phyloP scores from a whole-genome alignment of 192 early-diverging fungal species.

The Coemansia sp. region DNA sequence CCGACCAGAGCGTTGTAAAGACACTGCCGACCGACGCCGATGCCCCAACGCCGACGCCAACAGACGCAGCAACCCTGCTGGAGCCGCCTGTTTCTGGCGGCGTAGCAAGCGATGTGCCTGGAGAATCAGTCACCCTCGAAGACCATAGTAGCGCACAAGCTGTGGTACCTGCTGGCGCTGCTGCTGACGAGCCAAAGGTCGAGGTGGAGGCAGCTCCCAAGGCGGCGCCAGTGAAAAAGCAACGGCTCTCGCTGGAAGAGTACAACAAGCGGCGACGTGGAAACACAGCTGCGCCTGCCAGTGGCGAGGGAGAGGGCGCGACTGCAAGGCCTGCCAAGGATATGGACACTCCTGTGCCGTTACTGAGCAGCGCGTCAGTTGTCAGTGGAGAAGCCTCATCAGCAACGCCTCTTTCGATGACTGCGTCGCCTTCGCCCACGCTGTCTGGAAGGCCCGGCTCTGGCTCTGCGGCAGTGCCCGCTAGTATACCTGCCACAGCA shows the following conservation, averaged over 20 bases:
- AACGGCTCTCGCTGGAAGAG: slow-evolving; percentile 48
- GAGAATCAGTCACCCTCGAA: neutral
- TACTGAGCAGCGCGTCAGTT: neutral
- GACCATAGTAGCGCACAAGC: neutral
- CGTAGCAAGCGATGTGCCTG: neutral
- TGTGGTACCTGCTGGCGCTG: neutral
- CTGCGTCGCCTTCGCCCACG: neutral
- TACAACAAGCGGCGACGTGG: slow-evolving; percentile 49
- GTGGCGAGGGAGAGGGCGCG: slow-evolving; percentile 3
- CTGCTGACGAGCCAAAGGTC: neutral
- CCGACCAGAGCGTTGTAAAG: slow-evolving; percentile 16
- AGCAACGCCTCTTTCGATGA: neutral
- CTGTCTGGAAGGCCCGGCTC: neutral
- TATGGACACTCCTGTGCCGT: neutral
- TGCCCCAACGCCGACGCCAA: slow-evolving; percentile 38
- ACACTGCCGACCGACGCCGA: slow-evolving; percentile 40
- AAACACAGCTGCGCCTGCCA: slow-evolving; percentile 1
- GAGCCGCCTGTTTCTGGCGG: neutral
- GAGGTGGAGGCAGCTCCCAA: slow-evolving; percentile 2
- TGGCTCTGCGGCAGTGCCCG: neutral
- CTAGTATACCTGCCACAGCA: neutral
- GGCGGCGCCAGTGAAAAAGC: slow-evolving; percentile 33
- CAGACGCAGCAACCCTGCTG: slow-evolving; percentile 7
- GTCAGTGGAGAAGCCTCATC: neutral
- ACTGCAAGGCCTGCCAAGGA: neutral